Conservation (phyloP, 495 filamentous ascomycete genomes). For the Daldinia vernicosa region DNA sequence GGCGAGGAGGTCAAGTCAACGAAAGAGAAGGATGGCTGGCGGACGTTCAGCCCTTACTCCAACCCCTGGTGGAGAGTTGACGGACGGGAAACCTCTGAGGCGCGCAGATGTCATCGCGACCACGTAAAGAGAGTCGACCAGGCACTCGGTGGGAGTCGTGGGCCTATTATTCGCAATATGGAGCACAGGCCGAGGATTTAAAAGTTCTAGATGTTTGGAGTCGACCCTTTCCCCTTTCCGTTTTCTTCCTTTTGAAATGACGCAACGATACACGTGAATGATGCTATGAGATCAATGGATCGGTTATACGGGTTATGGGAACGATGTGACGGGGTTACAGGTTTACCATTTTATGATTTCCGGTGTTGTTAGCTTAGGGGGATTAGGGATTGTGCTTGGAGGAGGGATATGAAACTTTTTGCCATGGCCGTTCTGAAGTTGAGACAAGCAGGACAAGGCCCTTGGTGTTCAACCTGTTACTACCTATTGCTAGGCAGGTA, state of each 20-base stretch:
- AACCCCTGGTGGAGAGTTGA: slow-evolving; percentile 43
- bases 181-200: not conserved
- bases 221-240: not conserved
- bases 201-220: not conserved
- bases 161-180: not conserved
- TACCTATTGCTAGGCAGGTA: no score
- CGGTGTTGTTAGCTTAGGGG: not conserved
- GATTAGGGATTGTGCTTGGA: not conserved
- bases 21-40: slow-evolving; percentile 38
- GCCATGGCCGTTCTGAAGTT: not conserved
- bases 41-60: slow-evolving; percentile 15
- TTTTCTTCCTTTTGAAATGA: not conserved
- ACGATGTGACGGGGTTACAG: not conserved
- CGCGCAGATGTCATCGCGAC: slow-evolving; percentile 25
- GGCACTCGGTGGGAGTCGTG: not conserved
- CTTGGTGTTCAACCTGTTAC: no score
- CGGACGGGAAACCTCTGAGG: slow-evolving; percentile 30
- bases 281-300: not conserved
- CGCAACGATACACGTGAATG: not conserved
- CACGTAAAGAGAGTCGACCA: slow-evolving; percentile 19
- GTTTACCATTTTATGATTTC: not conserved
- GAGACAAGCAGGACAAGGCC: no score
- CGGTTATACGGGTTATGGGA: not conserved
- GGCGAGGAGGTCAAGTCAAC: slow-evolving; percentile 40
- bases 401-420: not conserved